phyloP scores from a whole-genome alignment of 257 asterid genomes.

The Lycium ferocissimum region DNA sequence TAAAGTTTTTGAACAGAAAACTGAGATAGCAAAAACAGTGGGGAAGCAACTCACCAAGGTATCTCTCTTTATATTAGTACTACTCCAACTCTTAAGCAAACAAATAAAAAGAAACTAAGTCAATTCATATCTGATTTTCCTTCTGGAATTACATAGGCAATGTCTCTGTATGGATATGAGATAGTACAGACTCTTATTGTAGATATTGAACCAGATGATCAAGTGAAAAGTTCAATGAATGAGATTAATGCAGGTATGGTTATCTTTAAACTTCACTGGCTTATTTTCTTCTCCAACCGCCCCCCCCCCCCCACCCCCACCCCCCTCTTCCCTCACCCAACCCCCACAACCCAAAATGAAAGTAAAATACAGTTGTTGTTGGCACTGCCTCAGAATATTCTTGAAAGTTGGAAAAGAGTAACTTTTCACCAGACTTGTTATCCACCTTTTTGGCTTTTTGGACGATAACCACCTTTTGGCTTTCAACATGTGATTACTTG shows the following conservation, averaged over 20 bases:
- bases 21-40: constrained; percentile 39
- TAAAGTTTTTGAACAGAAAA: constrained; percentile 38
- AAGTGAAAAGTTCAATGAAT: constrained; percentile 44
- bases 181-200: constrained; percentile 47
- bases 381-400: neutral
- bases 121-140: neutral
- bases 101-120: neutral
- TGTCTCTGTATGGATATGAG: constrained; percentile 46
- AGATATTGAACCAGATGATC: constrained; percentile 22
- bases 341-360: too few relatives aligned
- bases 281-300: neutral
- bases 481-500: neutral
- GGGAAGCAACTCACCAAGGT: constrained; percentile 37
- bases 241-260: constrained; percentile 43
- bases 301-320: too few relatives aligned
- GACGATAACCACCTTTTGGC: neutral
- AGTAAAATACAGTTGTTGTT: neutral
- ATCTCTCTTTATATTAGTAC: neutral
- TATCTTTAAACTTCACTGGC: neutral
- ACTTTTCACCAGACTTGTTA: neutral
- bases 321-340: too few relatives aligned
- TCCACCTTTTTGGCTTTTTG: neutral
- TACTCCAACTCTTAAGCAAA: neutral
- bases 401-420: neutral
- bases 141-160: constrained; percentile 30